Conservation (phyloP, 148 eudicot species). For the Rhododendron ferrugineum region DNA sequence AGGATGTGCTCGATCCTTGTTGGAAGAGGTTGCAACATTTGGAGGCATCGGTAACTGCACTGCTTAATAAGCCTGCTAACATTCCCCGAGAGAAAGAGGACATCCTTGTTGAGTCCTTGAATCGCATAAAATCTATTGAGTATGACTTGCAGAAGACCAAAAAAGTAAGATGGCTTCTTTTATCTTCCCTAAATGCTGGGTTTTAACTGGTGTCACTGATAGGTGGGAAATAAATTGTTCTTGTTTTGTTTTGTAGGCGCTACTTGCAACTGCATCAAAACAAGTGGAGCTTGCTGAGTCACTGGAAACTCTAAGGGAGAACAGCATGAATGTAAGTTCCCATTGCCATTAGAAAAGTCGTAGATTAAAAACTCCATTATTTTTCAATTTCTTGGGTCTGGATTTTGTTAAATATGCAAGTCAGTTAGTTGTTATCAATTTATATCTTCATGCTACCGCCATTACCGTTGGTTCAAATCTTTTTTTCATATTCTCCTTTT, state of each 20-base stretch:
- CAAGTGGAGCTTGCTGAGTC: constrained; percentile 91
- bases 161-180: constrained; percentile 41
- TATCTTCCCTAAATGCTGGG: neutral
- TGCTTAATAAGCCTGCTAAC: constrained; percentile 59
- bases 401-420: neutral
- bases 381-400: neutral
- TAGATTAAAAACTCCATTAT: neutral
- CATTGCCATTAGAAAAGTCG: neutral
- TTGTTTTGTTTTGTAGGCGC: constrained; percentile 30
- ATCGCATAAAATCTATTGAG: constrained; percentile 81
- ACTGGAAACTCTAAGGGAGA: constrained; percentile 62
- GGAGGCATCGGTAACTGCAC: constrained; percentile 63
- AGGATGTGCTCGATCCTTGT: constrained; percentile 59
- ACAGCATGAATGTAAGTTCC: constrained; percentile 53
- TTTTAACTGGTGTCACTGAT: neutral
- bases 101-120: constrained; percentile 65
- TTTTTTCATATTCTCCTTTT: neutral
- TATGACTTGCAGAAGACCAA: constrained; percentile 90
- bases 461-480: neutral
- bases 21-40: constrained; percentile 71
- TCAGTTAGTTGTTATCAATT: neutral
- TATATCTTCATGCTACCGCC: neutral
- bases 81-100: constrained; percentile 89
- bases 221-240: neutral
- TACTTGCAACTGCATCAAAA: constrained; percentile 84